Base-by-base conservation (phyloP, 768 basidiomycete species). In the Sarcodon aspratus region DNA sequence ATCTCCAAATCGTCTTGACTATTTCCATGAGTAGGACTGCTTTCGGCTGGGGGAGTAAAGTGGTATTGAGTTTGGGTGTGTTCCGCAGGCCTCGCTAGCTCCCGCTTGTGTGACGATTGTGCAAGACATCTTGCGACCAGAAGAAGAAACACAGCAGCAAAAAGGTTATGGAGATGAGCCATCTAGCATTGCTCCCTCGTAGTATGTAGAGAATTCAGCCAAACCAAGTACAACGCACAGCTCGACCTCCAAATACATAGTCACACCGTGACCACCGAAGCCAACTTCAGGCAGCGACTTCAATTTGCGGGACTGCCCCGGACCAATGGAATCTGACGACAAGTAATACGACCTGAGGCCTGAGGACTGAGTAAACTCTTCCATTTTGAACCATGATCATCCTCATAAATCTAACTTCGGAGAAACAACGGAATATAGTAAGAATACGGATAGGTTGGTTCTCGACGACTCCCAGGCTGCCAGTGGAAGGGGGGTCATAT, bases 1-100 rank as follows among this genome's bases (percentile, higher is more conserved):
- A 95, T 67, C 45, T 83, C 74, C 15, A 80, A 69, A 49, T 84
- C 78, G 38, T 67, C 57, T 13, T 53, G 52, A 31, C 56, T 51
- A 7, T 54, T 21, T 13, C 47, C 49, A 33, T 40, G 13, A 18
- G 31, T 17, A 36, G 48, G 15, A 12, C 48, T 32, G 32, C 50
- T 48, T 10, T 47, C 52, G 6, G n/a, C 37, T 3, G 57, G 51
- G 34, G 56, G 49, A 12, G 52, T 48, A 44, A 57, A 51, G 37
- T 49, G 56, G 11, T 42, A 42, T 13, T 42, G 9, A 13, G 15
- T 5, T 15, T 13, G 40, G 6, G 7, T 15, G 5, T 27, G 21
- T 27, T 27, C 40, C 40, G 17, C 9, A 5, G 40, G 40, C 5
- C 17, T 15, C 27, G 40, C 40, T 15, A 9, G 27, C 17, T 42